A percentile compares a stretch with the other conserved stretches of the same genome.
phyloP scores from a whole-genome alignment of 108 stramenopile genomes.

The Mediolabrus comicus region DNA sequence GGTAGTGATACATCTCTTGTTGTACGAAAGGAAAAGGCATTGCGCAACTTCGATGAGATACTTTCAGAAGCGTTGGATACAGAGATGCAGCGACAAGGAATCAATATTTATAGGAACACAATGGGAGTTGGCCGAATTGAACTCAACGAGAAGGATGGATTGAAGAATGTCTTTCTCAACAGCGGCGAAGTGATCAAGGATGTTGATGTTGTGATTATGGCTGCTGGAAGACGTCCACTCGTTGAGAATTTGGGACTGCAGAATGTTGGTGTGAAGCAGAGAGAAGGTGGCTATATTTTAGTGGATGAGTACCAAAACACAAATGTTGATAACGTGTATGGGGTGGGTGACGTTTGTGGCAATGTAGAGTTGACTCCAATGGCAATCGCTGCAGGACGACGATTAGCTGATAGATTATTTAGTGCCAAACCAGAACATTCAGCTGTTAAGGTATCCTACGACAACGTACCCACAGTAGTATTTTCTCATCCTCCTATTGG shows the following conservation, averaged over 20 bases:
- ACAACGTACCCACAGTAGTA: conserved; percentile 78
- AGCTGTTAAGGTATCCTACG: conserved; percentile 74
- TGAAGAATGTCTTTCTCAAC: conserved; percentile 55
- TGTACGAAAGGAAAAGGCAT: conserved; percentile 52
- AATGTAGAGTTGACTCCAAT: conserved; percentile 85
- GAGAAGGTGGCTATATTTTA: conserved; percentile 62
- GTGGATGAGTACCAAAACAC: conserved; percentile 85
- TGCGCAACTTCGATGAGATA: conserved; percentile 78
- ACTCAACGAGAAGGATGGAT: conserved; percentile 37
- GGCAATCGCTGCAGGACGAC: conserved; percentile 84
- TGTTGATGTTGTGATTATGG: conserved; percentile 79
- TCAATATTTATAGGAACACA: conserved; percentile 59
- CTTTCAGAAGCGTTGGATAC: conserved; percentile 57
- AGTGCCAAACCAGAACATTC: conserved; percentile 39
- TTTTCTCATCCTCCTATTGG: conserved; percentile 86
- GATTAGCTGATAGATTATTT: conserved; percentile 85
- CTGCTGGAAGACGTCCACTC: conserved; percentile 81
- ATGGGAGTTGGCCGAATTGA: conserved; percentile 47
- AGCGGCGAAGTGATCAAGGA: conserved; percentile 60
- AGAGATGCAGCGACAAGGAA: conserved; percentile 72
- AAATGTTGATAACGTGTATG: conserved; percentile 60
- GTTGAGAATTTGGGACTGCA: conserved; percentile 60
- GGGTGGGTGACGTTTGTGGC: conserved; percentile 84
- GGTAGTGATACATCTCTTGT: conserved; percentile 83
- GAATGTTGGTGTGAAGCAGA: conserved; percentile 60